Percentiles rank a stretch among this genome's conserved stretches.
These are phyloP conservation scores for Nitzschia sp. DNA, from an alignment of 108 stramenopile species.

Conservation along the genomic window DNA sequence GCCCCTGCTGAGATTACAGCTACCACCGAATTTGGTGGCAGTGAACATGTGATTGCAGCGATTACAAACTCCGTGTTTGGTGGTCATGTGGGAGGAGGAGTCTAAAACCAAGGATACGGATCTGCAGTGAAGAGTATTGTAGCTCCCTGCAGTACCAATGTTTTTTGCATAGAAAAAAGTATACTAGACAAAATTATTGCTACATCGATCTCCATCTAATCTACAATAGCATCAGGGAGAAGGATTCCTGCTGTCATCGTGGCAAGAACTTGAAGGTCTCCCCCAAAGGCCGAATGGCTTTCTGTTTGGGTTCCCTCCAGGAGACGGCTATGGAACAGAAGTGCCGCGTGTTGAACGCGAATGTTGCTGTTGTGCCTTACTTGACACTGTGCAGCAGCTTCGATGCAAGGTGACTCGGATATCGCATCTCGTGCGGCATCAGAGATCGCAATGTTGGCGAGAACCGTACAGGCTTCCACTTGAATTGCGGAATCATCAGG, in stretches of 20 bases:
- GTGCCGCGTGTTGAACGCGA: constrained; percentile 6
- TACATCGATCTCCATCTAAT: background rate
- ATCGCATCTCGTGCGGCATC: background rate
- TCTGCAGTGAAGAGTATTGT: background rate
- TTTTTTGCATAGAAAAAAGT: no score
- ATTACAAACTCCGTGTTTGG: background rate
- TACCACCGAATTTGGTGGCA: constrained; percentile 17
- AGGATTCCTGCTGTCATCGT: constrained; percentile 10
- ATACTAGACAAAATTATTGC: no score
- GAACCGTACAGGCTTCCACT: constrained; percentile 10
- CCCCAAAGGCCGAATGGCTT: constrained; percentile 8
- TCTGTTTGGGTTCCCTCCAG: background rate
- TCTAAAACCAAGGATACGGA: background rate
- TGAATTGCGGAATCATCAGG: constrained; percentile 10
- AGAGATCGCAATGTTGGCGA: background rate
- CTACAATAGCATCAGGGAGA: background rate
- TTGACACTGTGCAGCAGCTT: constrained; percentile 15
- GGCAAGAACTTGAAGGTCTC: constrained; percentile 10
- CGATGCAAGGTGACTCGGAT: constrained; percentile 1
- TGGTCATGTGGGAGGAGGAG: background rate
- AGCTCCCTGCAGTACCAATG: no score
- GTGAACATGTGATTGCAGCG: constrained; percentile 1
- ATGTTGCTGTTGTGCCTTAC: constrained; percentile 3
- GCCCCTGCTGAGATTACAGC: background rate
- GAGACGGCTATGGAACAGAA: constrained; percentile 19